Evolutionary conservation across 2,329 filamentous ascomycete species (phyloP), one percentile per base, ranked within the genome.

Genomic region (Colletotrichum simmondsii): DNA sequence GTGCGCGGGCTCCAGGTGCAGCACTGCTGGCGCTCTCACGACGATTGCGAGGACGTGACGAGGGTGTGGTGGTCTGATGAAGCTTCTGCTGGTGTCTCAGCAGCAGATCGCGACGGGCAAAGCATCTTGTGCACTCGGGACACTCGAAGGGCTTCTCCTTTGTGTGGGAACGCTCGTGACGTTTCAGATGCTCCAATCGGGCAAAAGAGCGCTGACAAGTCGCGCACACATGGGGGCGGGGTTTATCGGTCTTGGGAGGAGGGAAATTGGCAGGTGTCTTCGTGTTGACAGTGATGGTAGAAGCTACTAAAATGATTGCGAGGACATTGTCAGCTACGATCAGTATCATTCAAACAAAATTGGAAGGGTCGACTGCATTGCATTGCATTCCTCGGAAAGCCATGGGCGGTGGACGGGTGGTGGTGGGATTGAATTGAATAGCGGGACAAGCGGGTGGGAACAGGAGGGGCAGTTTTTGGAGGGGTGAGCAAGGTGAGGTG

Each of bases 101-200:
- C 68, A 99, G 89, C 77, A 99, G 85, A 83, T 99, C 97, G 76
- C 97, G 92, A 74, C 97, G 92, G 73, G 97, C 97, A 84, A 99
- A 99, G 85, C 97, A 98, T 84, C 97, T 88, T 49, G 94, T 90
- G 83, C 97, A 99, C 82, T 98, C 95, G 32, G 95, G 94, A 79
- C 97, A 99, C 83, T 98, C 95, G 78, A 99, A 99, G 1, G 97
- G 97, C 87, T 99, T 99, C 85, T 99, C 95, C 83, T 99, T 98
- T 57, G 95, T 98, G 81, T 98, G 95, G n/a, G 95, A 98, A 75
- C 97, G 91, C 85, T 98, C 97, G 83, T 99, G 97, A 74, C 97
- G 93, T 86, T 99, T 99, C 77, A 99, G 86, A 82, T 99, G 97
- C 85, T 99, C 97, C 78, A 99, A 86, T 74, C 97, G 92, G 71